Conservation (phyloP, 164 flowering plant species). For the Platanus orientalis region DNA sequence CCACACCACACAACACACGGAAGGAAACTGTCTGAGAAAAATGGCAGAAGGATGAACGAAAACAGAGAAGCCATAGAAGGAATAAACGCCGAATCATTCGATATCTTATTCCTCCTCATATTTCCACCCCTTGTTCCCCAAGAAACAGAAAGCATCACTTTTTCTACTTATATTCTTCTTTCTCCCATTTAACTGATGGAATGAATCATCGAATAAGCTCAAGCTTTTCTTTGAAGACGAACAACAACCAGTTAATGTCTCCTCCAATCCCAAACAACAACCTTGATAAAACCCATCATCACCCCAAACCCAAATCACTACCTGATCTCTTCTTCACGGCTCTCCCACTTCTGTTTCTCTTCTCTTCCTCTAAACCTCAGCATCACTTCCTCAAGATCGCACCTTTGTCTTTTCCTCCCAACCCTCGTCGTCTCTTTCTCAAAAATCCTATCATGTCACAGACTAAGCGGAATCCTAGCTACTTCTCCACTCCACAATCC, state of each 20-base stretch:
- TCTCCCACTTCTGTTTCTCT: constrained; percentile 34
- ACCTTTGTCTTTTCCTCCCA: background rate
- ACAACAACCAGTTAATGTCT: constrained; percentile 9
- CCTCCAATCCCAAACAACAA: constrained; percentile 13
- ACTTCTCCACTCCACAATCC: constrained; percentile 63
- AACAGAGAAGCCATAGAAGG: no score
- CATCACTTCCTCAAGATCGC: constrained; percentile 3
- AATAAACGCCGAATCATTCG: no score
- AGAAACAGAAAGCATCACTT: no score
- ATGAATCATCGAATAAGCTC: no score
- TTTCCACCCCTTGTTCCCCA: no score
- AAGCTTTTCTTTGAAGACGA: no score
- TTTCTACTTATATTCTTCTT: no score
- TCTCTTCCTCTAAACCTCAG: constrained; percentile 27
- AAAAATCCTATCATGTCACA: constrained; percentile 28
- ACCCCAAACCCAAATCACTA: constrained; percentile 20
- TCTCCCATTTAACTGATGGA: no score
- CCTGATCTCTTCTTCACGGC: constrained; percentile 56
- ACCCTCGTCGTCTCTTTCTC: constrained; percentile 23
- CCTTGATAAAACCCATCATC: constrained; percentile 7
- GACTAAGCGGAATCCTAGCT: constrained; percentile 18
- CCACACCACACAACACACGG: no score
- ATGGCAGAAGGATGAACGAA: no score
- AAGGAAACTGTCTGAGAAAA: no score
- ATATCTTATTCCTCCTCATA: no score